A percentile compares a stretch with the other conserved stretches of the same genome.
phyloP scores from a whole-genome alignment of 2,329 filamentous ascomycete genomes.

The Beauveria varroae region DNA sequence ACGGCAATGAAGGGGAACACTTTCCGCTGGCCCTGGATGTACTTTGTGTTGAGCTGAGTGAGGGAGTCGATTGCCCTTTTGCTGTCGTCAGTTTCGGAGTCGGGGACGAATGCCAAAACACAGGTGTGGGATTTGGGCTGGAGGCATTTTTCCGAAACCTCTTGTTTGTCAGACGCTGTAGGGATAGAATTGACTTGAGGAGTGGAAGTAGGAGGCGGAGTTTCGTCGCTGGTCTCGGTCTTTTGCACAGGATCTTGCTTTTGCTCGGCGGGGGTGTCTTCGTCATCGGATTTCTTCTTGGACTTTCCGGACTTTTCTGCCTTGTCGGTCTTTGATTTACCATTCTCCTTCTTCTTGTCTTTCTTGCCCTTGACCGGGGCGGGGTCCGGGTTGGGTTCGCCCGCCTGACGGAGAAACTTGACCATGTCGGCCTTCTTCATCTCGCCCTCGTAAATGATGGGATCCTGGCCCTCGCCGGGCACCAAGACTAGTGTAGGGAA shows the following conservation, averaged over 20 bases:
- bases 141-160: slow-evolving; percentile 66
- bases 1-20: slow-evolving; percentile 81
- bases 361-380: slow-evolving; percentile 35
- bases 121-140: slow-evolving; percentile 72
- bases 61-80: slow-evolving; percentile 55
- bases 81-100: slow-evolving; percentile 41
- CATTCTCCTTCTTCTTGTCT: slow-evolving; percentile 30
- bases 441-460: slow-evolving; percentile 70
- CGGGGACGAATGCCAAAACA: slow-evolving; percentile 65
- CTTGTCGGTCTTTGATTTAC: slow-evolving; percentile 30
- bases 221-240: slow-evolving; percentile 26
- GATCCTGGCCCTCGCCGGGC: slow-evolving; percentile 60
- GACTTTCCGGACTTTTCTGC: slow-evolving; percentile 34
- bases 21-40: slow-evolving; percentile 56
- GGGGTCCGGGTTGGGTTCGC: slow-evolving; percentile 71
- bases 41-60: slow-evolving; percentile 68
- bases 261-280: slow-evolving; percentile 13
- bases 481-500: slow-evolving; percentile 79
- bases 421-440: slow-evolving; percentile 78
- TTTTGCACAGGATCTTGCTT: slow-evolving; percentile 18
- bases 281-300: slow-evolving; percentile 32
- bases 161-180: slow-evolving; percentile 53
- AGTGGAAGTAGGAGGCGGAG: slow-evolving; percentile 8
- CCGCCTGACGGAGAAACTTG: slow-evolving; percentile 73
- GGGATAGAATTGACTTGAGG: slow-evolving; percentile 53